phyloP scores from a whole-genome alignment of 805 yeast genomes.

The Brettanomyces naardenensis region DNA sequence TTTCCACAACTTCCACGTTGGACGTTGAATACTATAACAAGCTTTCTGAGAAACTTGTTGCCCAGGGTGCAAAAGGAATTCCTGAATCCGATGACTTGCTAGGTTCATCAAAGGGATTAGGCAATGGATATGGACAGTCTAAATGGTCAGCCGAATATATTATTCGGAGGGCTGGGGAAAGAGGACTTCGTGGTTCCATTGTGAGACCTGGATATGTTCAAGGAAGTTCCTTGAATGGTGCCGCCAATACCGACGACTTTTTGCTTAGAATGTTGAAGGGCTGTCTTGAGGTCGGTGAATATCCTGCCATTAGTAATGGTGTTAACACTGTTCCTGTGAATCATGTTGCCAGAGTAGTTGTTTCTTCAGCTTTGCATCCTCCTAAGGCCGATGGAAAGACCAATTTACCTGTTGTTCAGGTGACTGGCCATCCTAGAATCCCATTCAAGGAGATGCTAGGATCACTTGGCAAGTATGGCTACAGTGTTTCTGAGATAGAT shows the following conservation, averaged over 20 bases:
- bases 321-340: slow-evolving; percentile 98
- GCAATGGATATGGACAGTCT: slow-evolving; percentile 94
- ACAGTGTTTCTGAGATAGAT: slow-evolving; percentile 49
- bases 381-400: slow-evolving; percentile 40
- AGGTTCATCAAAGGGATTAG: slow-evolving; percentile 77
- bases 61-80: slow-evolving; percentile 66
- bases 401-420: slow-evolving; percentile 68
- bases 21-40: slow-evolving; percentile 78
- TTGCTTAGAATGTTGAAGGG: slow-evolving; percentile 92
- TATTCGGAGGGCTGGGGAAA: slow-evolving; percentile 77
- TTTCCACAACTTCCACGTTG: slow-evolving; percentile 89
- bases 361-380: slow-evolving; percentile 76
- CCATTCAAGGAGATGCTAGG: slow-evolving; percentile 69
- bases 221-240: slow-evolving; percentile 78
- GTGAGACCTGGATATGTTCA: slow-evolving; percentile 95
- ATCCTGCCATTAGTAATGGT: slow-evolving; percentile 78
- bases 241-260: slow-evolving; percentile 95
- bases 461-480: slow-evolving; percentile 64
- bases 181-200: slow-evolving; percentile 83
- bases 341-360: slow-evolving; percentile 89
- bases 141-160: slow-evolving; percentile 96
- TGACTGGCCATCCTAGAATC: slow-evolving; percentile 95
- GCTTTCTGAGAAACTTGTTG: slow-evolving; percentile 65
- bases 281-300: slow-evolving; percentile 75
- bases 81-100: slow-evolving; percentile 74